Evolutionary conservation across 495 filamentous ascomycete genomes (phyloP).

Genomic region (Neurospora cerealis): DNA sequence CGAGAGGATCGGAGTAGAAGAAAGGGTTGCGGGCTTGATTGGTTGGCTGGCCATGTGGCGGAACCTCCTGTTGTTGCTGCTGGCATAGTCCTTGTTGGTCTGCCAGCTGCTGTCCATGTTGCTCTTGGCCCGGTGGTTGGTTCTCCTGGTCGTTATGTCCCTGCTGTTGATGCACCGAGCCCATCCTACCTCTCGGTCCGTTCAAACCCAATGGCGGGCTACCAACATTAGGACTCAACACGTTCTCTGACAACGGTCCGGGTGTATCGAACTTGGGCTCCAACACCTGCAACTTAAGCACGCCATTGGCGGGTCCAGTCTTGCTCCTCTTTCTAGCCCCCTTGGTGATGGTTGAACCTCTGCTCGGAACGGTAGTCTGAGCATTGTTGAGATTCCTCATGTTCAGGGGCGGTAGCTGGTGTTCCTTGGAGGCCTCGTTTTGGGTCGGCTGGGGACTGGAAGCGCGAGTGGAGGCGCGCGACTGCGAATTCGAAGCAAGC

Average conservation of each 20-base stretch:
- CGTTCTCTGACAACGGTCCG: conserved; percentile 5
- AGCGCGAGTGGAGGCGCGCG: neutral
- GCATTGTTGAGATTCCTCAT: neutral
- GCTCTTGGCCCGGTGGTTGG: neutral
- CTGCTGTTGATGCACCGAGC: neutral
- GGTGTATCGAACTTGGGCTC: conserved; percentile 17
- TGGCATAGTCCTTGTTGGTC: neutral
- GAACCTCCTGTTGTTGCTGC: neutral
- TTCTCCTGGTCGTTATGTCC: neutral
- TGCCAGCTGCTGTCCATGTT: neutral
- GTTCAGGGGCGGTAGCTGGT: conserved; percentile 3
- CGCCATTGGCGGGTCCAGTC: neutral
- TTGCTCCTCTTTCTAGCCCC: neutral
- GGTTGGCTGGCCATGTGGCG: neutral
- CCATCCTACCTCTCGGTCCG: neutral
- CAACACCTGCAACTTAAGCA: conserved; percentile 7
- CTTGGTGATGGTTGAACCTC: neutral
- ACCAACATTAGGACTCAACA: conserved; percentile 15
- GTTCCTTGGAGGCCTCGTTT: neutral
- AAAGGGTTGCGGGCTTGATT: conserved; percentile 5
- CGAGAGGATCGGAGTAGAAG: conserved; percentile 10
- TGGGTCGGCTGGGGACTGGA: neutral
- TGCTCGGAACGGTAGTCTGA: neutral
- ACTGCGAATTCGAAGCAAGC: neutral
- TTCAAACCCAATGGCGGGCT: neutral